These are phyloP conservation scores for Mucor ambiguus DNA, from an alignment of 371 early-diverging fungal genomes.

Conservation along the genomic window DNA sequence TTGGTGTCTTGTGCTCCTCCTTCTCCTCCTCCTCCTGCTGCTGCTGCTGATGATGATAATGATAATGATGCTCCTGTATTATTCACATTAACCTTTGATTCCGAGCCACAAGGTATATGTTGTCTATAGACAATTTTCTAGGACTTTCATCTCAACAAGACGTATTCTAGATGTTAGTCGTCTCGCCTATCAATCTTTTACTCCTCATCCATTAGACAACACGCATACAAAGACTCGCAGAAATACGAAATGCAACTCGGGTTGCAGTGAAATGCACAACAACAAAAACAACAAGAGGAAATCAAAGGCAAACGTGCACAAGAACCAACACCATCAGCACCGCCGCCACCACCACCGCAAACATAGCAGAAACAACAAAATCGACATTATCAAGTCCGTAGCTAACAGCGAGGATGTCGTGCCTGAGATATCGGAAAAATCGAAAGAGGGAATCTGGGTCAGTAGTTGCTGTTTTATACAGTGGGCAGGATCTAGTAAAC, in stretches of 20 bases:
- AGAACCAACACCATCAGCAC: neutral
- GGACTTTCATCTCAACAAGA: neutral
- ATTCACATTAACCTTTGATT: neutral
- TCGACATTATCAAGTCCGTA: neutral
- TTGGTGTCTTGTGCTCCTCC: neutral
- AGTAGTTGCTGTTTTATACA: constrained; percentile 13
- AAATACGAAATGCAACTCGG: neutral
- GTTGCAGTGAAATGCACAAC: constrained; percentile 1
- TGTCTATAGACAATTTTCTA: neutral
- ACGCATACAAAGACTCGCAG: neutral
- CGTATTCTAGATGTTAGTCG: neutral
- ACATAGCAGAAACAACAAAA: neutral
- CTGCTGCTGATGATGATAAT: too few relatives aligned
- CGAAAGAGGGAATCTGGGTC: constrained; percentile 3
- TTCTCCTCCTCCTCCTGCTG: too few relatives aligned
- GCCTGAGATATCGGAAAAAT: neutral
- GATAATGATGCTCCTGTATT: too few relatives aligned
- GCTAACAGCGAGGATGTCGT: neutral
- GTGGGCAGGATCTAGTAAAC: neutral
- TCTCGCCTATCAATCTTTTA: neutral
- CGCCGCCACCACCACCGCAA: neutral
- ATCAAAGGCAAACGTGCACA: neutral
- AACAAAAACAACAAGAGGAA: neutral
- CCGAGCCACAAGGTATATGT: neutral
- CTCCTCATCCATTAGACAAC: neutral